Conservation (phyloP, 2,329 filamentous ascomycete species). For the Pezicula carpinea region DNA sequence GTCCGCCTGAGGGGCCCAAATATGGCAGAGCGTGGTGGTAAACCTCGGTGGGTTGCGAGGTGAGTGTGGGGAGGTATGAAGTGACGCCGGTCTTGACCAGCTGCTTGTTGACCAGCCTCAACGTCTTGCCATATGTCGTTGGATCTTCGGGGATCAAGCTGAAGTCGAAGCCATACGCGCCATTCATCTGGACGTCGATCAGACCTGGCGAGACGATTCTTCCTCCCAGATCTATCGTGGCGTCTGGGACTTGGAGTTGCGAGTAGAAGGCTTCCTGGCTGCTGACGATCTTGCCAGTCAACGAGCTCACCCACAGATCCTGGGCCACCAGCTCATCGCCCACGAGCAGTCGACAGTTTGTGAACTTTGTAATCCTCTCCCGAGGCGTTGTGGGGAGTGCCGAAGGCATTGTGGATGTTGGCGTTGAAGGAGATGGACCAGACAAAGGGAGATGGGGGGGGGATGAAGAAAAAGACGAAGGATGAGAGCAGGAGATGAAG, state of each 20-base stretch:
- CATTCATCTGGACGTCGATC: conserved; percentile 90
- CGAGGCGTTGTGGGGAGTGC: conserved; percentile 34
- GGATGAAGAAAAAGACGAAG: too few relatives aligned
- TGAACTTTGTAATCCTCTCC: conserved; percentile 75
- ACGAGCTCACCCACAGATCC: conserved; percentile 85
- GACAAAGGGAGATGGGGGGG: background rate
- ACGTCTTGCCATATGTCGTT: conserved; percentile 65
- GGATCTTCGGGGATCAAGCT: conserved; percentile 68
- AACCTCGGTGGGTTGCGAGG: conserved; percentile 73
- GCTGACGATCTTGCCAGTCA: conserved; percentile 75
- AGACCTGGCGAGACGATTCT: conserved; percentile 82
- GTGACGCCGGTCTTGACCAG: conserved; percentile 80
- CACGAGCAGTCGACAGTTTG: conserved; percentile 76
- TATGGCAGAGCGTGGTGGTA: conserved; percentile 78
- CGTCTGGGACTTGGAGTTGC: conserved; percentile 63
- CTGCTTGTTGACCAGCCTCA: conserved; percentile 65
- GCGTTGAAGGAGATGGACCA: background rate
- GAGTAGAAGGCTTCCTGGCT: conserved; percentile 66
- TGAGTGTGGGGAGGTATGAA: conserved; percentile 80
- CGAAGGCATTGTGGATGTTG: conserved; percentile 26
- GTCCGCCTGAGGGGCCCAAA: conserved; percentile 64
- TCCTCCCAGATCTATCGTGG: conserved; percentile 73
- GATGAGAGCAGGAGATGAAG: background rate
- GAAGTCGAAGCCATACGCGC: conserved; percentile 90
- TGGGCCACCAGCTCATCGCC: conserved; percentile 62